Percentiles rank a stretch among this genome's conserved stretches.
These are phyloP conservation scores for Penicillium sp. DNA, from an alignment of 2,329 filamentous ascomycete genomes.

Conservation along the genomic window DNA sequence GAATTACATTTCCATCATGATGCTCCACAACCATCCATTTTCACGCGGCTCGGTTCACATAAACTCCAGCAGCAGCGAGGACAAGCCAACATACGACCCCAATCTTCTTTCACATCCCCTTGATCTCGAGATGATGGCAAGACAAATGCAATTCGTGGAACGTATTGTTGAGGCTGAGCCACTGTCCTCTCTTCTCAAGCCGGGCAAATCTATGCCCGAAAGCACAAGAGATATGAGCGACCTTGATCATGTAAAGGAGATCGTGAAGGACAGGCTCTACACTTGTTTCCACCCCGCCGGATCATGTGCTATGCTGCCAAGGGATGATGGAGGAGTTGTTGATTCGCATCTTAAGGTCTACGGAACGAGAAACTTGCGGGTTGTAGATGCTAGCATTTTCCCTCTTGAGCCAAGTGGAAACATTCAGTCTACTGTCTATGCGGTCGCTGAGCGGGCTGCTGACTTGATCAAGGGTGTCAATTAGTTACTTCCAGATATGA, in stretches of 20 bases:
- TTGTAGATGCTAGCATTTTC: slow-evolving; percentile 40
- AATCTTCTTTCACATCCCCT: slow-evolving; percentile 47
- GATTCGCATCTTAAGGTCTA: slow-evolving; percentile 29
- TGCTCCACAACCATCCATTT: slow-evolving; percentile 35
- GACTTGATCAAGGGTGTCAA: slow-evolving; percentile 25
- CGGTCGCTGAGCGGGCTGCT: slow-evolving; percentile 34
- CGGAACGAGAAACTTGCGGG: slow-evolving; percentile 33
- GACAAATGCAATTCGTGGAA: slow-evolving; percentile 29
- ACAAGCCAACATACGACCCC: slow-evolving; percentile 47
- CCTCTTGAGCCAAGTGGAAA: slow-evolving; percentile 39
- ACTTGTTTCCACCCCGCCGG: slow-evolving; percentile 33
- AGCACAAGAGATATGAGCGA: slow-evolving; percentile 10
- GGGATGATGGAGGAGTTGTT: slow-evolving; percentile 32
- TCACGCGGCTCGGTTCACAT: slow-evolving; percentile 36
- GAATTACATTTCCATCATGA: slow-evolving; percentile 24
- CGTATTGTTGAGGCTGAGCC: slow-evolving; percentile 22
- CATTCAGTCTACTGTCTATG: slow-evolving; percentile 42
- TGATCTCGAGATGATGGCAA: slow-evolving; percentile 46
- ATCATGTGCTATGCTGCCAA: slow-evolving; percentile 37
- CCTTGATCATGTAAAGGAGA: slow-evolving; percentile 19
- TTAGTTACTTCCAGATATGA: background rate
- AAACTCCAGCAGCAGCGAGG: slow-evolving; percentile 30
- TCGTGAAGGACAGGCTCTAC: slow-evolving; percentile 23
- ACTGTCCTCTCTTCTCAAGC: slow-evolving; percentile 20
- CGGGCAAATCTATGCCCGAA: slow-evolving; percentile 12